Base-by-base conservation (phyloP, 2,329 filamentous ascomycete genomes). In the Ceratocystis diversiconidia region DNA sequence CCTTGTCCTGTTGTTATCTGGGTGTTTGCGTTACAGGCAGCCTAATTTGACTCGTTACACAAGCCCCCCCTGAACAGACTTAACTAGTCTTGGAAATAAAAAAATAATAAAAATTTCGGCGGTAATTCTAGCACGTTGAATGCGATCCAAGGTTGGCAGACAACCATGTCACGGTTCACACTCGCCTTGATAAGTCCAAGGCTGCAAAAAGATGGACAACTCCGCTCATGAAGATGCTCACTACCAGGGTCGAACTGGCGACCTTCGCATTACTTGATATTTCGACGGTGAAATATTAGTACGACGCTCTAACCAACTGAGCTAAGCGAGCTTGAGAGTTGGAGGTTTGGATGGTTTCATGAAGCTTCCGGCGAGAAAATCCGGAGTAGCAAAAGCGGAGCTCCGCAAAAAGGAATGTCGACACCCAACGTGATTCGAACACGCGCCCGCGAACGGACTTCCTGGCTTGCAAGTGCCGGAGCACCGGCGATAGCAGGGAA, bases 261-360 rank as follows among this genome's bases (percentile, higher is more conserved):
- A 57, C 52, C 52, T 57, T 57, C 52, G 62, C 62, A 63, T 63
- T 52, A 57, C 50, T 63, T 25, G n/a, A 46, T 61, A 61, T 61
- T 61, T 22, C 52, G 8, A 7, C 4, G 60, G 32, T 61, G 22
- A 25, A 61, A 61, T 61, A 61, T 61, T 61, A 61, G 60, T 61
- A 61, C 60, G 60, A 61, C 60, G 60, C 60, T 61, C 60, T 61
- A 61, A 61, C 60, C 60, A 61, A 61, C 60, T 61, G 60, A 61
- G 60, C 60, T 61, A 61, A 61, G 60, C 60, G 60, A 61, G 60
- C 60, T 61, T 57, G 52, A 32, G 2, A 7, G 1, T 12, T 3
- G 2, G 1, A 2, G 8, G 8, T 28, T 28, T 57, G 5, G 25
- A 2, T 17, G 5, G 22, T 4, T 15, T 17, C 12, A 57, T 57